Evolutionary conservation across 352 stramenopile genomes (phyloP).

Genomic region (Phytophthora melonis): DNA sequence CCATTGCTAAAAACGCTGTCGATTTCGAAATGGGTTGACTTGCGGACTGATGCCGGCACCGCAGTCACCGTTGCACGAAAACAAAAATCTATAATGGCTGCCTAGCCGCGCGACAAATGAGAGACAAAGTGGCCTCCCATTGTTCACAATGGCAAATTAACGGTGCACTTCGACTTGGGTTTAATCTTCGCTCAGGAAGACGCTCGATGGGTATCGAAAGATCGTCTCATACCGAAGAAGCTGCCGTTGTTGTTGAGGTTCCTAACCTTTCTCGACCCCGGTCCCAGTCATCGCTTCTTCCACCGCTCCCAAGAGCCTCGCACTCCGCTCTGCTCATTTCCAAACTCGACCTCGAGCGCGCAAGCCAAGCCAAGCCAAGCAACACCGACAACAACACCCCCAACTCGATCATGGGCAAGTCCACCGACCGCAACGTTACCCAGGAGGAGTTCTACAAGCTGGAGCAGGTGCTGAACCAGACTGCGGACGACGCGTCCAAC

Average conservation of each 20-base stretch:
- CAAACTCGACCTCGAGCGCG: slow-evolving; percentile 31
- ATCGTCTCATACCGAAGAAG: not conserved
- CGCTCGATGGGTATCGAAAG: not conserved
- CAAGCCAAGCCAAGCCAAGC: slow-evolving; percentile 13
- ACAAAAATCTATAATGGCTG: slow-evolving; percentile 19
- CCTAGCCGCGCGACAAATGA: slow-evolving; percentile 5
- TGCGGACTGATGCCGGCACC: not conserved
- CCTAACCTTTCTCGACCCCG: not conserved
- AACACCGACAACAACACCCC: not conserved
- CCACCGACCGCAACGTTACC: slow-evolving; percentile 15
- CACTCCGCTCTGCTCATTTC: slow-evolving; percentile 22
- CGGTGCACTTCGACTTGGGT: not conserved
- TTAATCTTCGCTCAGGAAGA: not conserved
- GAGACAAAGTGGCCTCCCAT: not conserved
- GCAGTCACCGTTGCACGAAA: not conserved
- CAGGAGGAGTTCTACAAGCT: slow-evolving; percentile 41
- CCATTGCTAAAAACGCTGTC: slow-evolving; percentile 2
- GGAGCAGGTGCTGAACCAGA: slow-evolving; percentile 35
- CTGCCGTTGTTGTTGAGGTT: not conserved
- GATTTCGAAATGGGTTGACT: slow-evolving; percentile 28
- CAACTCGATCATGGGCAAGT: slow-evolving; percentile 32
- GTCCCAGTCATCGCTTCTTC: not conserved
- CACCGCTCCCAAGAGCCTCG: slow-evolving; percentile 1
- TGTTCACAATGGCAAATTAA: not conserved
- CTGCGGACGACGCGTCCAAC: slow-evolving; percentile 21